phyloP scores from a whole-genome alignment of 2,329 filamentous ascomycete genomes.

The Hymenoscyphus salicellus region DNA sequence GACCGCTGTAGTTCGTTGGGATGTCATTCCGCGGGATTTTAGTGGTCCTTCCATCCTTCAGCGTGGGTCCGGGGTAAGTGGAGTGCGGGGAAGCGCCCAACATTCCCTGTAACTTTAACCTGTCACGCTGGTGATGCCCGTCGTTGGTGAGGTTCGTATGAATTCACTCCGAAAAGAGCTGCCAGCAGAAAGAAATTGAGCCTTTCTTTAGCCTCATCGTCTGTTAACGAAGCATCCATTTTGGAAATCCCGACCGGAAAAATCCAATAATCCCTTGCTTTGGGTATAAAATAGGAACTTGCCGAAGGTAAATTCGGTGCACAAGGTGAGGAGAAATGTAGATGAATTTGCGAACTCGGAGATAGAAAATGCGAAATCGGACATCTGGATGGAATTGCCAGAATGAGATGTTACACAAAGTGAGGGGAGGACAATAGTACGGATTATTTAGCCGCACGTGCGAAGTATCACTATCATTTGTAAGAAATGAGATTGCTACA shows the following conservation, averaged over 20 bases:
- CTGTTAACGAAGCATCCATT: background rate
- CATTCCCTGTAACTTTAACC: background rate
- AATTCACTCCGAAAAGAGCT: too few species aligned
- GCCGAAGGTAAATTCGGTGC: background rate
- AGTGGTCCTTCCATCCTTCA: background rate
- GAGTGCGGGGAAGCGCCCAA: slow-evolving; percentile 3
- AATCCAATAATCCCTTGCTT: background rate
- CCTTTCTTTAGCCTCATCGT: background rate
- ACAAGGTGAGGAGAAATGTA: too few species aligned
- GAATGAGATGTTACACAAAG: too few species aligned
- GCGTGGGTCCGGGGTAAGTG: slow-evolving; percentile 6
- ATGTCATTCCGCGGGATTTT: background rate
- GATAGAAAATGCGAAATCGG: too few species aligned
- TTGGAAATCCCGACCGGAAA: background rate
- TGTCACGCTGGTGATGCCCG: too few species aligned
- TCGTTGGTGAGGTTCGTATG: too few species aligned
- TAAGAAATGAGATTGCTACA: too few species aligned
- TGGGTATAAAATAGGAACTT: background rate
- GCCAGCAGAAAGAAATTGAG: background rate
- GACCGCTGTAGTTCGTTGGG: background rate
- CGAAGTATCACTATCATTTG: too few species aligned
- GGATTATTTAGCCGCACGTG: too few species aligned
- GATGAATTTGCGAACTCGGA: too few species aligned
- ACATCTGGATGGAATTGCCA: too few species aligned
- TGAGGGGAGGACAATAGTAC: too few species aligned